Evolutionary conservation across 805 yeast species (phyloP).

Genomic region (Spathaspora girioi): DNA sequence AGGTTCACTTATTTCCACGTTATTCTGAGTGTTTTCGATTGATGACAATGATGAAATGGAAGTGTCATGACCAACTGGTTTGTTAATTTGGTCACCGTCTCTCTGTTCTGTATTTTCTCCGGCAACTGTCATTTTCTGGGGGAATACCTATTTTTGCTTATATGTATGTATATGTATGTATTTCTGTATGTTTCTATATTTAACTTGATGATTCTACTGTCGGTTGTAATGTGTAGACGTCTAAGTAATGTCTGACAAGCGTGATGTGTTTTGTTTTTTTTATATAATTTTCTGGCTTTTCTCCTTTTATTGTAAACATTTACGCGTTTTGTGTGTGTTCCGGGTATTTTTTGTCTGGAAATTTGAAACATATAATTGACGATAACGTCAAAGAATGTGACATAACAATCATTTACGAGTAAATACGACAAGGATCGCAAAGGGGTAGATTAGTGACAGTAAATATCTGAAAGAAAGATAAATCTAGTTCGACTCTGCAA

Average conservation of each 20-base stretch:
- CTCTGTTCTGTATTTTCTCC: neutral
- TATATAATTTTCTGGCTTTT: neutral
- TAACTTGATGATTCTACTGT: neutral
- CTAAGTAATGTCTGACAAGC: neutral
- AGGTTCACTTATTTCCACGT: neutral
- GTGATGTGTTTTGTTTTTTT: neutral
- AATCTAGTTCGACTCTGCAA: too few relatives aligned
- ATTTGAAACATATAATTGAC: too few relatives aligned
- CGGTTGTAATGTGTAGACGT: neutral
- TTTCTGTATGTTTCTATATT: neutral
- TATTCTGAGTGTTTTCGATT: slow-evolving; percentile 13
- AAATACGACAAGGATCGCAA: too few relatives aligned
- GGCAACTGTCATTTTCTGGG: neutral
- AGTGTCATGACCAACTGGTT: slow-evolving; percentile 1
- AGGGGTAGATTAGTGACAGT: too few relatives aligned
- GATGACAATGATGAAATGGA: slow-evolving; percentile 23
- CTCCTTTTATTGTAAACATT: too few relatives aligned
- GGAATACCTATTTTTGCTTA: neutral
- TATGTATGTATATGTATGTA: neutral
- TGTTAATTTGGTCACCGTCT: neutral
- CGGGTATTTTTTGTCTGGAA: neutral
- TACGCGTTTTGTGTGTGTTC: neutral
- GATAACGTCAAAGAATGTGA: too few relatives aligned
- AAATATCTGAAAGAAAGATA: too few relatives aligned
- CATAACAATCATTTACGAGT: too few relatives aligned